These are phyloP conservation scores for Hura crepitans DNA, from an alignment of 441 rosid genomes.

Conservation along the genomic window DNA sequence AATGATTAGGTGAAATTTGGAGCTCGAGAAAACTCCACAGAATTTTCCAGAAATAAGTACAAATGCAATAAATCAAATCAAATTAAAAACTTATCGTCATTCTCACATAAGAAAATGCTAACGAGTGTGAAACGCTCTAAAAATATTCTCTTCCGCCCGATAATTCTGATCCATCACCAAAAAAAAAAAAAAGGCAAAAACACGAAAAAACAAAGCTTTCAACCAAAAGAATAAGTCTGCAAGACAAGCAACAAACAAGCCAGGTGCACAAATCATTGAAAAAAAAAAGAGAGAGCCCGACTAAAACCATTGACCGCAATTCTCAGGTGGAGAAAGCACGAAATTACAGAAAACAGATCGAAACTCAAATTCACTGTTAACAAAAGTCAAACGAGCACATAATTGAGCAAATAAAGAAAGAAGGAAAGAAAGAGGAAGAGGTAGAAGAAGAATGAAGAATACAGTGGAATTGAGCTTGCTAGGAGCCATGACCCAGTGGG, in stretches of 20 bases:
- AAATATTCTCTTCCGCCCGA: no score
- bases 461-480: conserved; percentile 55
- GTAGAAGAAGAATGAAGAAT: no score
- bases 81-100: not conserved
- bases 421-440: conserved; percentile 1
- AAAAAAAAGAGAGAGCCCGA: not conserved
- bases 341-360: not conserved
- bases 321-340: not conserved
- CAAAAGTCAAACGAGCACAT: not conserved
- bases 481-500: conserved; percentile 47
- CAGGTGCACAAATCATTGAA: not conserved
- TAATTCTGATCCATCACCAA: not conserved
- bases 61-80: not conserved
- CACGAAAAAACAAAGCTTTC: not conserved
- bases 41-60: not conserved
- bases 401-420: not conserved
- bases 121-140: not conserved
- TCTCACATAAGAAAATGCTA: not conserved
- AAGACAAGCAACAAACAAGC: no score
- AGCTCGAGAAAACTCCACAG: not conserved
- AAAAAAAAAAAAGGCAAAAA: not conserved
- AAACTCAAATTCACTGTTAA: not conserved
- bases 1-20: not conserved
- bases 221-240: no score
- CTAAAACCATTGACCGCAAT: not conserved